Evolutionary conservation across 768 basidiomycete species (phyloP).

Genomic region (Tylopilus vinaceipallidus): DNA sequence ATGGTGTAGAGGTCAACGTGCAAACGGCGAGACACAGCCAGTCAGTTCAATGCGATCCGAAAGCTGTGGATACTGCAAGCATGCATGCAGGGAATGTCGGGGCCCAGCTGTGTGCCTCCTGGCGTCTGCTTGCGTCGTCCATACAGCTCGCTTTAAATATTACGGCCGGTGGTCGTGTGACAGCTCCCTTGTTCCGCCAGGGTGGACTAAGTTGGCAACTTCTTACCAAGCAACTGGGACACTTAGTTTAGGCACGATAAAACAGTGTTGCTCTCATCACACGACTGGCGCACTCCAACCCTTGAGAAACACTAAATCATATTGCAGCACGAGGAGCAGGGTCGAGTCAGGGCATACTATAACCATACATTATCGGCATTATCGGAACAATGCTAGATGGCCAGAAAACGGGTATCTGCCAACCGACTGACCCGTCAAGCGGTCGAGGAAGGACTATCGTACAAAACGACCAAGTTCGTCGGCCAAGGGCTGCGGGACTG

Average conservation of each 20-base stretch:
- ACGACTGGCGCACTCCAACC: neutral
- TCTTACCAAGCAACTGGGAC: neutral
- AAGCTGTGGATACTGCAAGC: slow-evolving; percentile 1
- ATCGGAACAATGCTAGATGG: too few species aligned
- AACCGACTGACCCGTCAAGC: slow-evolving; percentile 15
- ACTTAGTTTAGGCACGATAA: too few species aligned
- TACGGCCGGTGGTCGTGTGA: neutral
- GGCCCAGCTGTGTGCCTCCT: neutral
- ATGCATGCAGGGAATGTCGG: neutral
- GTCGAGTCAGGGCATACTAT: too few species aligned
- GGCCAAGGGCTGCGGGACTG: slow-evolving; percentile 65
- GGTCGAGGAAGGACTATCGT: slow-evolving; percentile 20
- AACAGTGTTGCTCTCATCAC: slow-evolving; percentile 2
- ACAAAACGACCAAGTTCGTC: slow-evolving; percentile 57
- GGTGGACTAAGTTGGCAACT: neutral
- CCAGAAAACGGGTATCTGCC: neutral
- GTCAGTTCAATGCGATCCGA: neutral
- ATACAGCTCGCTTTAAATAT: neutral
- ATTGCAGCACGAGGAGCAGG: neutral
- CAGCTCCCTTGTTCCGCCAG: neutral
- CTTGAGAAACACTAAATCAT: neutral
- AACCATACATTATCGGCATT: too few species aligned
- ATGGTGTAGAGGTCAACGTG: slow-evolving; percentile 4
- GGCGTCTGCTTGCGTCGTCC: neutral
- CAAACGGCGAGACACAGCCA: neutral